Percentiles rank a stretch among this genome's conserved stretches.
phyloP scores from a whole-genome alignment of 2,329 filamentous ascomycete species.

The Chaetothyriales sp. region DNA sequence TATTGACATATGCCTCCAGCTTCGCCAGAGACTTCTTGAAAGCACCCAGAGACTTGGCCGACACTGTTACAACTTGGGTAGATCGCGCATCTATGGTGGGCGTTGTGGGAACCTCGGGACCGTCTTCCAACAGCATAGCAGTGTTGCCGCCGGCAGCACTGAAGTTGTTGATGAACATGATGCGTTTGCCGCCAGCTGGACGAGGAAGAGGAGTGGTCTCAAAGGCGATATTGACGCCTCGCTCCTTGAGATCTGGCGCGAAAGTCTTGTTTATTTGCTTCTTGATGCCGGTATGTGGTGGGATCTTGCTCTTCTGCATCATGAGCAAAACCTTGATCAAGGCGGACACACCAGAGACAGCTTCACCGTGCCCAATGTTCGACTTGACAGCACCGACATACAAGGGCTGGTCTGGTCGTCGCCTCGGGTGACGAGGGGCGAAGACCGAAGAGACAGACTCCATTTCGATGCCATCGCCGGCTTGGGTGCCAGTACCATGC shows the following conservation, averaged over 20 bases:
- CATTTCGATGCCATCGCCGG: constrained; percentile 27
- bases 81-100: constrained; percentile 38
- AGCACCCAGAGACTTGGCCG: constrained; percentile 39
- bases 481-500: constrained; percentile 31
- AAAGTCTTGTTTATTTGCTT: constrained; percentile 25
- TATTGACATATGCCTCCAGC: constrained; percentile 42
- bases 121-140: constrained; percentile 51
- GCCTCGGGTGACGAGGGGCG: constrained; percentile 19
- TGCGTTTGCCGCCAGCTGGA: constrained; percentile 23
- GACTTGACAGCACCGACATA: constrained; percentile 25
- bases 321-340: constrained; percentile 53
- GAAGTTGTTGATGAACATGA: constrained; percentile 50
- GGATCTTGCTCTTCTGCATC: constrained; percentile 49
- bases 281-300: constrained; percentile 56
- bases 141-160: constrained; percentile 61
- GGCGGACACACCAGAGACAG: constrained; percentile 23
- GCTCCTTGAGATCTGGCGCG: constrained; percentile 22
- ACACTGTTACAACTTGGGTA: constrained; percentile 46
- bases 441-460: constrained; percentile 26
- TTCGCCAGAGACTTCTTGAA: constrained; percentile 43
- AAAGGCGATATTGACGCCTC: constrained; percentile 28
- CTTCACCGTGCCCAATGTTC: constrained; percentile 35
- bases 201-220: constrained; percentile 28
- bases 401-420: constrained; percentile 22
- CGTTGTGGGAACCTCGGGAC: constrained; percentile 26